These are phyloP conservation scores for Oryza longistaminata DNA, from an alignment of 176 grass and related monocot genomes.

Conservation along the genomic window DNA sequence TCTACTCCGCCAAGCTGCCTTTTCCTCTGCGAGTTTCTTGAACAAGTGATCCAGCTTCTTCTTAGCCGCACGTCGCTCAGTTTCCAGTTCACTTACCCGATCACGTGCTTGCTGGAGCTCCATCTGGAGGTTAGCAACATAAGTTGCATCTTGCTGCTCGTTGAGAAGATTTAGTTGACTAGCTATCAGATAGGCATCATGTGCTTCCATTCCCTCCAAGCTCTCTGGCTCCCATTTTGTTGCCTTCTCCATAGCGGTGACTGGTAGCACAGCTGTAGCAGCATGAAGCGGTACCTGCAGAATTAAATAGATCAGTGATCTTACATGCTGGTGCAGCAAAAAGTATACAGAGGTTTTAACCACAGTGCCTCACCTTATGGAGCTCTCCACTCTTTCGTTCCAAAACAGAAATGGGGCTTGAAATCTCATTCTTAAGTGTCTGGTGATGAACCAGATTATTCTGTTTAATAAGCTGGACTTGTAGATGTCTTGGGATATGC, in stretches of 20 bases:
- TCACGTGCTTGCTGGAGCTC: slow-evolving; percentile 72
- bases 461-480: slow-evolving; percentile 76
- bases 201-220: slow-evolving; percentile 55
- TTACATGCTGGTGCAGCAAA: neutral
- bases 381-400: slow-evolving; percentile 73
- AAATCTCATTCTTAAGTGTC: slow-evolving; percentile 67
- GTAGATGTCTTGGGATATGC: slow-evolving; percentile 74
- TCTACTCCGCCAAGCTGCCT: slow-evolving; percentile 82
- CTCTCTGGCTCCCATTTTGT: slow-evolving; percentile 93
- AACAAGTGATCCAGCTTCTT: slow-evolving; percentile 90
- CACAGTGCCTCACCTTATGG: slow-evolving; percentile 55
- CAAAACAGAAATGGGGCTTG: slow-evolving; percentile 89
- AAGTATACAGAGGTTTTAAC: neutral
- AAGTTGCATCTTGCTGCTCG: slow-evolving; percentile 48
- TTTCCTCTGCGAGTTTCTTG: slow-evolving; percentile 90
- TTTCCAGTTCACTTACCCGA: slow-evolving; percentile 65
- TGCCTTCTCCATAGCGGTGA: slow-evolving; percentile 71
- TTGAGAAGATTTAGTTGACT: slow-evolving; percentile 74
- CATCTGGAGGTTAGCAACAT: slow-evolving; percentile 65
- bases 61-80: slow-evolving; percentile 70
- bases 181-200: slow-evolving; percentile 72
- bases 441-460: slow-evolving; percentile 48
- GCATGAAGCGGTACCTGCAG: slow-evolving; percentile 43
- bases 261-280: slow-evolving; percentile 48
- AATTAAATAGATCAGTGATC: neutral